Conservation (phyloP, 805 yeast genomes). For the Saturnispora zaruensis region DNA sequence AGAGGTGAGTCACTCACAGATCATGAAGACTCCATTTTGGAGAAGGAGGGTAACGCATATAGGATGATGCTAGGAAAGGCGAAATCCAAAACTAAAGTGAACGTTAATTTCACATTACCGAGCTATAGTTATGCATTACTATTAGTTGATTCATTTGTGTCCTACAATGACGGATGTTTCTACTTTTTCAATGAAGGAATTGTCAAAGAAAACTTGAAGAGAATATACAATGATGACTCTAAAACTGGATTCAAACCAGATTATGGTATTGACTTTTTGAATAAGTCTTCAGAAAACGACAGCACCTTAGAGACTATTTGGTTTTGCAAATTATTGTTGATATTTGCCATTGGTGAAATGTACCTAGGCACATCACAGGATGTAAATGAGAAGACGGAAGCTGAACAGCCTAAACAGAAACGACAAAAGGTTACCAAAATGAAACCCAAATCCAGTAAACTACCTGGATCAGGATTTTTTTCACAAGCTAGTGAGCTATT, state of each 20-base stretch:
- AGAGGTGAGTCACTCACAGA: conserved; percentile 4
- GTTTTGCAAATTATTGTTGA: conserved; percentile 66
- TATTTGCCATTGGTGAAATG: conserved; percentile 78
- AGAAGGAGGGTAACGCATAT: conserved; percentile 71
- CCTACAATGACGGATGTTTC: conserved; percentile 77
- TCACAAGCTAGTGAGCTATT: conserved; percentile 73
- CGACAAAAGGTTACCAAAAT: conserved; percentile 7
- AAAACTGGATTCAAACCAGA: conserved; percentile 25
- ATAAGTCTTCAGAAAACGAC: conserved; percentile 32
- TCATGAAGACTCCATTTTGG: conserved; percentile 46
- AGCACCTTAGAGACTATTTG: conserved; percentile 67
- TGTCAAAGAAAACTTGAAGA: conserved; percentile 56
- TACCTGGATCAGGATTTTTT: conserved; percentile 75
- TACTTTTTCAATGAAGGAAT: conserved; percentile 78
- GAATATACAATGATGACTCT: conserved; percentile 46
- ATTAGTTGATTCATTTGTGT: conserved; percentile 65
- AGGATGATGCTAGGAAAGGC: conserved; percentile 60
- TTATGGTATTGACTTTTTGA: conserved; percentile 20
- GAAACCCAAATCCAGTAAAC: conserved; percentile 29
- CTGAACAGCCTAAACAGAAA: conserved; percentile 26
- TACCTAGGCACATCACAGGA: conserved; percentile 68
- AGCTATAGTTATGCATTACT: conserved; percentile 69
- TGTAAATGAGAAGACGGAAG: conserved; percentile 34
- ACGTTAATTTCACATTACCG: conserved; percentile 66
- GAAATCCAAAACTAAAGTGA: conserved; percentile 56